Conservation (phyloP, 2,329 filamentous ascomycete species). For the Aquanectria penicillioides region DNA sequence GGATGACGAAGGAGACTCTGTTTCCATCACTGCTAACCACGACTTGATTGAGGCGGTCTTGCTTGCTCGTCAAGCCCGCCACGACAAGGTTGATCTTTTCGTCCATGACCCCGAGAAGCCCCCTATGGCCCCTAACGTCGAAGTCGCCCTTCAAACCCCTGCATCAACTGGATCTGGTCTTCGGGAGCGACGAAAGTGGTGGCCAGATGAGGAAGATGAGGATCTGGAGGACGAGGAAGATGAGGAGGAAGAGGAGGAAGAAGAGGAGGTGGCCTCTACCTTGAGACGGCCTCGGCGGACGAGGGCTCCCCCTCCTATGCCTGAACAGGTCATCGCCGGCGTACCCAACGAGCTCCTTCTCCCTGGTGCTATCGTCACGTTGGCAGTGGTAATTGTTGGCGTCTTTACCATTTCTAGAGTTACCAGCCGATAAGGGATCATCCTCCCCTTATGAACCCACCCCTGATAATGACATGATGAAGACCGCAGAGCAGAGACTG, state of each 20-base stretch:
- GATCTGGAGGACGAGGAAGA: constrained; percentile 64
- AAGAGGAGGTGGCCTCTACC: constrained; percentile 59
- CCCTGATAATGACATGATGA: constrained; percentile 50
- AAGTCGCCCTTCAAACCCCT: constrained; percentile 57
- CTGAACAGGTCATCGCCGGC: constrained; percentile 86
- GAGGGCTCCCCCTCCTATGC: constrained; percentile 58
- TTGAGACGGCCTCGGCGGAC: constrained; percentile 56
- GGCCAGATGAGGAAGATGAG: constrained; percentile 65
- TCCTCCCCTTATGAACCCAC: constrained; percentile 24
- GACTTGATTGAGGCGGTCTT: constrained; percentile 91
- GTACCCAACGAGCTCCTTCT: constrained; percentile 94
- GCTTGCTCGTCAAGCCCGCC: constrained; percentile 78
- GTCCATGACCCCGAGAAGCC: constrained; percentile 93
- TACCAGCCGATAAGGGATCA: constrained; percentile 58
- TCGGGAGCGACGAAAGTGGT: constrained; percentile 66
- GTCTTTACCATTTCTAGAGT: constrained; percentile 89
- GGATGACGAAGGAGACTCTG: constrained; percentile 95
- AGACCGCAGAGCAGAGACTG: constrained; percentile 36
- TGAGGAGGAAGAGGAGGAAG: constrained; percentile 63
- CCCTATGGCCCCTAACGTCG: constrained; percentile 70
- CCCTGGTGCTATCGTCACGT: constrained; percentile 92
- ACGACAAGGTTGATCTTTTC: constrained; percentile 96
- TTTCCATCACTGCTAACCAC: constrained; percentile 95
- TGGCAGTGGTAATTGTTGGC: constrained; percentile 92
- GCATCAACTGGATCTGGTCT: constrained; percentile 58